These are phyloP conservation scores for Amaranthus palmeri DNA, from an alignment of 148 eudicot species.

Conservation along the genomic window DNA sequence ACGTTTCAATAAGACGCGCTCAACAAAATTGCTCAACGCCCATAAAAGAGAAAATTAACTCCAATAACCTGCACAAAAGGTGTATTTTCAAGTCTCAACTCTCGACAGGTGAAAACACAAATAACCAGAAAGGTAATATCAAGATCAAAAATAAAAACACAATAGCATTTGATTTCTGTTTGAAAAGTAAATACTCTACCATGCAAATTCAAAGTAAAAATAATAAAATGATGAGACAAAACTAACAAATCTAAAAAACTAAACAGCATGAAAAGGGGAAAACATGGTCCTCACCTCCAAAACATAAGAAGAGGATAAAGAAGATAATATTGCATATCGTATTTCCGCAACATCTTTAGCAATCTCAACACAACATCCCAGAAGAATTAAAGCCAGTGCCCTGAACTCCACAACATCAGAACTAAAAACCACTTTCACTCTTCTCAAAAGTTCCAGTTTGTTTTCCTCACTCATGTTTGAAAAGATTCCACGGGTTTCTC, in stretches of 20 bases:
- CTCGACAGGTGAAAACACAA: too few species aligned
- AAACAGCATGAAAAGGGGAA: slow-evolving; percentile 9
- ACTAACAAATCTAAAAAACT: too few species aligned
- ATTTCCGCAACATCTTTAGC: slow-evolving; percentile 66
- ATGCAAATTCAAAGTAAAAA: background rate
- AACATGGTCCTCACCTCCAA: slow-evolving; percentile 49
- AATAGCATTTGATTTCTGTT: background rate
- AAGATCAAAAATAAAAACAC: background rate
- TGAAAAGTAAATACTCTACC: background rate
- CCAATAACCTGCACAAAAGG: too few species aligned
- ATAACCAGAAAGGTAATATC: too few species aligned
- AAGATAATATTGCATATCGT: slow-evolving; percentile 53
- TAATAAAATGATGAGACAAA: background rate
- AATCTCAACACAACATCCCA: slow-evolving; percentile 78
- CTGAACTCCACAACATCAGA: slow-evolving; percentile 55
- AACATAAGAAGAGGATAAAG: slow-evolving; percentile 47
- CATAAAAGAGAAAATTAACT: too few species aligned
- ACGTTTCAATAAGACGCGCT: too few species aligned
- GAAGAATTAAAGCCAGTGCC: slow-evolving; percentile 44
- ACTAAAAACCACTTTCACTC: slow-evolving; percentile 51
- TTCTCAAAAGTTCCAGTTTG: slow-evolving; percentile 49
- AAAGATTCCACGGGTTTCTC: slow-evolving; percentile 38
- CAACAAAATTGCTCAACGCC: too few species aligned
- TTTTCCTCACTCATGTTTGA: slow-evolving; percentile 42
- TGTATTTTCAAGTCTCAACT: too few species aligned